Evolutionary conservation across 2,329 filamentous ascomycete species (phyloP).

Genomic region (Zymoseptoria pseudotritici): DNA sequence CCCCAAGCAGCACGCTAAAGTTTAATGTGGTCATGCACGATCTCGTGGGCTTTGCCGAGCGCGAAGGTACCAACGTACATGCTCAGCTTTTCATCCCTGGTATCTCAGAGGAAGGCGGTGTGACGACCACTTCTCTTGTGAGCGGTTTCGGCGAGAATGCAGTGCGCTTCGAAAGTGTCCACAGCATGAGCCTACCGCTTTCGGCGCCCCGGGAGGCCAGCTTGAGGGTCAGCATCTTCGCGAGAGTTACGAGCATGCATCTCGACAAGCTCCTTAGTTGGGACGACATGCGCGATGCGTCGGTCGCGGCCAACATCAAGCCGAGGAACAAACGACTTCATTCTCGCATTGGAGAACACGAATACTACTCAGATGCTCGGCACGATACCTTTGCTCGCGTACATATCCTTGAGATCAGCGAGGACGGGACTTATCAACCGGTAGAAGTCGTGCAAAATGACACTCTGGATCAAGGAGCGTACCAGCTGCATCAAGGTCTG

Average conservation of each 20-base stretch:
- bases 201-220: constrained; percentile 66
- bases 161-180: constrained; percentile 91
- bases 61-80: constrained; percentile 91
- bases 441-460: constrained; percentile 86
- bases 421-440: constrained; percentile 82
- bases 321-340: constrained; percentile 38
- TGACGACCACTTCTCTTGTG: constrained; percentile 93
- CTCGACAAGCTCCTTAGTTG: constrained; percentile 95
- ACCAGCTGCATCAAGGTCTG: constrained; percentile 89
- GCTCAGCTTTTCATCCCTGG: constrained; percentile 94
- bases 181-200: constrained; percentile 91
- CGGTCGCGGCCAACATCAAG: constrained; percentile 49
- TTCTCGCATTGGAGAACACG: constrained; percentile 75
- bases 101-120: constrained; percentile 76
- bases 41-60: constrained; percentile 85
- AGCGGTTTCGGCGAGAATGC: constrained; percentile 87
- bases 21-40: constrained; percentile 99
- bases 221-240: constrained; percentile 83
- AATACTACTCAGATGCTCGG: constrained; percentile 88
- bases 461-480: constrained; percentile 79
- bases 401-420: constrained; percentile 85
- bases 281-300: constrained; percentile 91
- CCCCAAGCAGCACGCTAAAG: constrained; percentile 84
- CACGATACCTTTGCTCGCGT: constrained; percentile 85
- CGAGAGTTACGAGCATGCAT: constrained; percentile 85